Base-by-base conservation (phyloP, 1,139 yeast species). In the Pichia sp. region DNA sequence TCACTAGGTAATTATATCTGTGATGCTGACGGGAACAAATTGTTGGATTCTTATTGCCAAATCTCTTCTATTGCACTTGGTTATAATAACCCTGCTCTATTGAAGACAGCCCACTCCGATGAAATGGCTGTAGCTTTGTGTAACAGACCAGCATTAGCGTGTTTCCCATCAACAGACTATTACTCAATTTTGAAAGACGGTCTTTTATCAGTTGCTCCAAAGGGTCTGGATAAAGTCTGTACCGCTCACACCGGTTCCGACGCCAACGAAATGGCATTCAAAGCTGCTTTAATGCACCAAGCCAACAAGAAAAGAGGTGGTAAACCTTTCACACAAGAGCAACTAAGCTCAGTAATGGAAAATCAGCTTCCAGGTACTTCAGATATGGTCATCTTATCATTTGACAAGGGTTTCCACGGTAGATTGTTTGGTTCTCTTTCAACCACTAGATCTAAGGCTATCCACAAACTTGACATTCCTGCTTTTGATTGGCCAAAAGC, bases 401-500 rank as follows among this genome's bases (percentile, higher is more conserved):
- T 82, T 60, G 80, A 79, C 53, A 74, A 72, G 55, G 87, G 82
- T 5, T 81, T 82, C 75, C 90, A 82, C 56, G 90, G 90, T 44
- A 72, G 90, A 63, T 66, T 81, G 50, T 81, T 82, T 59, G 90
- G 87, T 6, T 77, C 85, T 27, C 77, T 80, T 48, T 79, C 87
- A 3, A 75, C 83, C 37, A 82, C 88, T 28, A 72, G 86, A 56
- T 81, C 87, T 40, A 82, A 82, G 62, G 85, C 87, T 29, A 73
- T 82, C 51, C 90, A 82, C 64, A 82, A 81, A 63, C 61, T 82
- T 55, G 90, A 81, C 58, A 77, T 81, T 52, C 90, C 90, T 41
- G 82, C 87, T 2, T 81, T 82, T 63, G 69, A 77, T 53, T 82
- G 88, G 88, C 90, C 90, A 51, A 77, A 72, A 59, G 83, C 87